Conservation (phyloP, 2,329 filamentous ascomycete species). For the Proliferodiscus dingleyae region DNA sequence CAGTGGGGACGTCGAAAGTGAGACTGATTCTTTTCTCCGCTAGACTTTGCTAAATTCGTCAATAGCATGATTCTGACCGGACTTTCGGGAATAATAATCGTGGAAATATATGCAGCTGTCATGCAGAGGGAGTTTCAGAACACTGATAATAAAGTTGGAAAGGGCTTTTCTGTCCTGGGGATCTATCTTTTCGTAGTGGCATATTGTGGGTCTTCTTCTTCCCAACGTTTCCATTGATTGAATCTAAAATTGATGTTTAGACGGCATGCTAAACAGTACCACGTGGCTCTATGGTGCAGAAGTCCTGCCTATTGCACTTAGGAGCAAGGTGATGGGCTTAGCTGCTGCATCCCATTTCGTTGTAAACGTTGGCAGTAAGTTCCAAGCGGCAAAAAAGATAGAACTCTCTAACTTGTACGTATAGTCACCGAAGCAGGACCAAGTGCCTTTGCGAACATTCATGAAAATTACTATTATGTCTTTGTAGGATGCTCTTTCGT, state of each 20-base stretch:
- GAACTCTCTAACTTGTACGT: background rate
- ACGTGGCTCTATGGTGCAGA: constrained; percentile 54
- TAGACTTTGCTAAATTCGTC: background rate
- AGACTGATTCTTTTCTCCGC: constrained; percentile 1
- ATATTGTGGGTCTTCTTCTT: constrained; percentile 41
- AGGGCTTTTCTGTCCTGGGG: constrained; percentile 54
- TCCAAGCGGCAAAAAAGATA: background rate
- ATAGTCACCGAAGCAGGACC: constrained; percentile 49
- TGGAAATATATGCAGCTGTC: constrained; percentile 54
- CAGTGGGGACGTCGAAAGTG: constrained; percentile 55
- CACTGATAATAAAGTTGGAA: constrained; percentile 49
- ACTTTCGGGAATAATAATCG: constrained; percentile 45
- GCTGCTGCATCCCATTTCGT: constrained; percentile 49
- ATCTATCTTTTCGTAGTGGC: constrained; percentile 54
- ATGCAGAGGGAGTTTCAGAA: constrained; percentile 55
- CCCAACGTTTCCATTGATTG: background rate
- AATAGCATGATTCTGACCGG: constrained; percentile 51
- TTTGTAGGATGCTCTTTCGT: constrained; percentile 49
- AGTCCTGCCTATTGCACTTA: constrained; percentile 46
- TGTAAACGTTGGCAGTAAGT: constrained; percentile 45
- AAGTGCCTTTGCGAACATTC: constrained; percentile 50
- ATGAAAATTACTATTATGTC: constrained; percentile 58
- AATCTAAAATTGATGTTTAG: constrained; percentile 24
- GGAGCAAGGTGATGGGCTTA: constrained; percentile 52
- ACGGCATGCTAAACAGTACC: constrained; percentile 48